Conservation (phyloP, 2,329 filamentous ascomycete genomes). For the Arachnomyces sp. region DNA sequence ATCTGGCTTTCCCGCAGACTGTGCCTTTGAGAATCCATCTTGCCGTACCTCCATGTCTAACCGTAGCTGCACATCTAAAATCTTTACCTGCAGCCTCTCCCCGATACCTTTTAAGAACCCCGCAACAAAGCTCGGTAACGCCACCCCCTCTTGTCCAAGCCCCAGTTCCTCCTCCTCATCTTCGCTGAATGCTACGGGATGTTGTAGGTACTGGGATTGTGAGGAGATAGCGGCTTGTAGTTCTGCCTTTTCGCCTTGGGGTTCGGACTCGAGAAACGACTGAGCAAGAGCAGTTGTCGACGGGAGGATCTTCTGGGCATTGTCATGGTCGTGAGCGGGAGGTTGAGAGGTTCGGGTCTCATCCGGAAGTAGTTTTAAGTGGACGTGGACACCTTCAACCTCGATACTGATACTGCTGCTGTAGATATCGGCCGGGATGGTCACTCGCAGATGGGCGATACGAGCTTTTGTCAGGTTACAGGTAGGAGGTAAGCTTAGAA, state of each 20-base stretch:
- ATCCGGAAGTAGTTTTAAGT: conserved; percentile 49
- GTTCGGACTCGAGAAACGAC: conserved; percentile 54
- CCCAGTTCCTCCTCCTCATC: conserved; percentile 43
- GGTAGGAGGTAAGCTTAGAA: conserved; percentile 66
- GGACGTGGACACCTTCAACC: conserved; percentile 70
- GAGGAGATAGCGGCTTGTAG: conserved; percentile 50
- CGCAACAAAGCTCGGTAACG: conserved; percentile 52
- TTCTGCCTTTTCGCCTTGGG: conserved; percentile 49
- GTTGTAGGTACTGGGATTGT: conserved; percentile 44
- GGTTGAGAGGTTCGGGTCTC: conserved; percentile 19
- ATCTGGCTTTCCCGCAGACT: conserved; percentile 30
- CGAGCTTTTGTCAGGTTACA: conserved; percentile 67
- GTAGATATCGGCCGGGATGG: conserved; percentile 81
- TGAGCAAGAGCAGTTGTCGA: conserved; percentile 53
- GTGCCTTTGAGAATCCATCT: conserved; percentile 28
- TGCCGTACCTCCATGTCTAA: conserved; percentile 43
- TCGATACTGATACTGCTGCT: conserved; percentile 75
- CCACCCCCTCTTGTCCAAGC: conserved; percentile 47
- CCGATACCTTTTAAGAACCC: conserved; percentile 53
- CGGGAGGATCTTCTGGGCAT: conserved; percentile 36
- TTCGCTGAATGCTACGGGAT: conserved; percentile 40
- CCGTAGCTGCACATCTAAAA: conserved; percentile 46
- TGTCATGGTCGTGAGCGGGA: conserved; percentile 19
- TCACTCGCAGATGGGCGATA: conserved; percentile 68
- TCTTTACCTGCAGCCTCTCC: conserved; percentile 48